Percentiles rank a stretch among this genome's conserved stretches.
Evolutionary conservation across 2,329 filamentous ascomycete species (phyloP).

Genomic region (Sarocladiaceae sp.): DNA sequence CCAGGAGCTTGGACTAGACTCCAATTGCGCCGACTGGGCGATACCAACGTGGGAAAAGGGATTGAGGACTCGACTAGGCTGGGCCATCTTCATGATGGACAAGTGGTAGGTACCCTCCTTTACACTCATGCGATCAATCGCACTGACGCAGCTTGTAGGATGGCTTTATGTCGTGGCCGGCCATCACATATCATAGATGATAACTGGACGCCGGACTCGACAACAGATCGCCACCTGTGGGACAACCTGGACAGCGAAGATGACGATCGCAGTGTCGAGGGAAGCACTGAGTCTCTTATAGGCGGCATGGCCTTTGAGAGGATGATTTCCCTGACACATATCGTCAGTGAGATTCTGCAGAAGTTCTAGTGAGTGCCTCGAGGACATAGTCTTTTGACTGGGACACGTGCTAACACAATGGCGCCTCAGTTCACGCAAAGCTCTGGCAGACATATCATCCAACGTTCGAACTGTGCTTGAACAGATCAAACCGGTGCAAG

Average conservation of each 20-base stretch:
- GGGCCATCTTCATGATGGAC: slow-evolving; percentile 59
- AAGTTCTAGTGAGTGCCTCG: slow-evolving; percentile 11
- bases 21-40: slow-evolving; percentile 52
- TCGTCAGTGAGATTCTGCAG: slow-evolving; percentile 11
- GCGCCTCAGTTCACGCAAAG: slow-evolving; percentile 10
- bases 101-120: slow-evolving; percentile 45
- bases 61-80: slow-evolving; percentile 52
- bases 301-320: slow-evolving; percentile 17
- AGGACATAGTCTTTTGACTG: not conserved
- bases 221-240: slow-evolving; percentile 28
- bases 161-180: slow-evolving; percentile 23
- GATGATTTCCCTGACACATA: slow-evolving; percentile 12
- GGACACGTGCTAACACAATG: not conserved
- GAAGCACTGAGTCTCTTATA: slow-evolving; percentile 11
- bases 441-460: slow-evolving; percentile 5
- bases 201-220: slow-evolving; percentile 23
- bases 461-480: slow-evolving; percentile 11
- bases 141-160: slow-evolving; percentile 8
- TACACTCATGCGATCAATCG: not conserved
- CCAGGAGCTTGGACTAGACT: slow-evolving; percentile 49
- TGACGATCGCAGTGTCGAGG: slow-evolving; percentile 6
- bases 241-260: slow-evolving; percentile 18
- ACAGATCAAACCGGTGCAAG: slow-evolving; percentile 11
- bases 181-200: slow-evolving; percentile 26
- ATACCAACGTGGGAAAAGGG: slow-evolving; percentile 55